Evolutionary conservation across 164 flowering plant species (phyloP), one percentile per base, ranked within the genome.

Genomic region (Houttuynia cordata): DNA sequence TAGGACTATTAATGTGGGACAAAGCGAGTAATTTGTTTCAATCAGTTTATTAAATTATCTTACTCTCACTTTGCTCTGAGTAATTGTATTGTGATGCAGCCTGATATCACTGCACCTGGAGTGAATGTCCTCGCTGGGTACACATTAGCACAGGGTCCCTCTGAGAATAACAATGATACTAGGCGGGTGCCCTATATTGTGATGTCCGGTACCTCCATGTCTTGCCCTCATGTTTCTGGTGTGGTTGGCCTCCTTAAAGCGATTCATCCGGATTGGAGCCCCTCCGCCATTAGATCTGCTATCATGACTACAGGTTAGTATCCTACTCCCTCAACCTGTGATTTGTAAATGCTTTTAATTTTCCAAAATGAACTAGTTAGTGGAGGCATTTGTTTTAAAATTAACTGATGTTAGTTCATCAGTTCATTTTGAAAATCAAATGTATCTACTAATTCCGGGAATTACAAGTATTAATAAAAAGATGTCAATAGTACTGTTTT

Each of bases 101-200:
- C 91, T 34, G 91, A 85, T 69, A 80, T 85, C 39, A 81, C 84
- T 37, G 91, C 85, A 15, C 88, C 91, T 18, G 88, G 91, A 62
- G 86, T 83, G 50, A 70, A 72, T 51, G 60, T 85, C 4, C 75
- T 85, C 52, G 91, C 91, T 8, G 88, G 86, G 37, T 83, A 76
- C 52, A 76, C 83, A 0, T 73, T 68, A 68, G 80, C 74, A 40
- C 34, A 37, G 52, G 72, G 80, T 1, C 86, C 91, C 17, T 78
- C 86, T n/a, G 66, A 72, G 51, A 62, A 70, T 64, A 57, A 50
- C 6, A 74, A 58, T 53, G 92, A 83, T 62, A 67, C 50, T 17
- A 73, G 83, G 0, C 63, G 83, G 10, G 65, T 76, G 23, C 50
- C n/a, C 6, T 83, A 65, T 58, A 82, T 77, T 60, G 57, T 77